Conservation (phyloP, 2,329 filamentous ascomycete species). For the Chaetomiaceae sp. region DNA sequence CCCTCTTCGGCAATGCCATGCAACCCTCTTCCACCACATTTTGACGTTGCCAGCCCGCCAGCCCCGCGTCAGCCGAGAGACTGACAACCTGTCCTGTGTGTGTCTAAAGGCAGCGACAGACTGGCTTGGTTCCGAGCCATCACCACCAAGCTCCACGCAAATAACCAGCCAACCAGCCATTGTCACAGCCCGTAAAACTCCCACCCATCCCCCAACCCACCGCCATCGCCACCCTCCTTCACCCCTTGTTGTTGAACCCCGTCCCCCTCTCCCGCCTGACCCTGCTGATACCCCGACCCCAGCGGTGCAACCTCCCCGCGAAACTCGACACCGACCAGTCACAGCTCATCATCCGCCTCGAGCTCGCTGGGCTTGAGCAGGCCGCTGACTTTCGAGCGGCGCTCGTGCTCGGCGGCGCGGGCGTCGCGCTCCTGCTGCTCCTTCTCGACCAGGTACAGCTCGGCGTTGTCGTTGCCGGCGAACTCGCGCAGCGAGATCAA, state of each 20-base stretch:
- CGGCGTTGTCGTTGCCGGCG: slow-evolving; percentile 86
- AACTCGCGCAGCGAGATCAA: slow-evolving; percentile 97
- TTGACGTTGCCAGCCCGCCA: neutral
- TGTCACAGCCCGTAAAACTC: slow-evolving; percentile 58
- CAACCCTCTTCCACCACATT: too few species aligned
- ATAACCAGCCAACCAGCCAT: too few species aligned
- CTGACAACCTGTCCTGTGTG: too few species aligned
- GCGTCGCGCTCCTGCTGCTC: slow-evolving; percentile 84
- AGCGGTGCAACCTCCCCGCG: slow-evolving; percentile 55
- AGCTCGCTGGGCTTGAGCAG: slow-evolving; percentile 96
- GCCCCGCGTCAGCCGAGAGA: too few species aligned
- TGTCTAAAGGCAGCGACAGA: neutral
- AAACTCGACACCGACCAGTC: slow-evolving; percentile 64
- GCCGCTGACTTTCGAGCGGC: slow-evolving; percentile 90
- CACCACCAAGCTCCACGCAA: too few species aligned
- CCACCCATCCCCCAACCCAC: slow-evolving; percentile 58
- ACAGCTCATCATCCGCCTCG: slow-evolving; percentile 74
- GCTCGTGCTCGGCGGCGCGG: slow-evolving; percentile 82
- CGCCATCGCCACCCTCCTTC: slow-evolving; percentile 13
- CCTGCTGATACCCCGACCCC: slow-evolving; percentile 28
- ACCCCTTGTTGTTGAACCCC: slow-evolving; percentile 2
- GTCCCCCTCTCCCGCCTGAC: neutral
- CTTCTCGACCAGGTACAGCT: slow-evolving; percentile 89
- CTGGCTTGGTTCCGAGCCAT: too few species aligned
- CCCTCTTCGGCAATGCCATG: too few species aligned